Percentiles rank a stretch among this genome's conserved stretches.
These are phyloP conservation scores for Salinomyces thailandicus DNA, from an alignment of 2,329 filamentous ascomycete genomes.

Conservation along the genomic window DNA sequence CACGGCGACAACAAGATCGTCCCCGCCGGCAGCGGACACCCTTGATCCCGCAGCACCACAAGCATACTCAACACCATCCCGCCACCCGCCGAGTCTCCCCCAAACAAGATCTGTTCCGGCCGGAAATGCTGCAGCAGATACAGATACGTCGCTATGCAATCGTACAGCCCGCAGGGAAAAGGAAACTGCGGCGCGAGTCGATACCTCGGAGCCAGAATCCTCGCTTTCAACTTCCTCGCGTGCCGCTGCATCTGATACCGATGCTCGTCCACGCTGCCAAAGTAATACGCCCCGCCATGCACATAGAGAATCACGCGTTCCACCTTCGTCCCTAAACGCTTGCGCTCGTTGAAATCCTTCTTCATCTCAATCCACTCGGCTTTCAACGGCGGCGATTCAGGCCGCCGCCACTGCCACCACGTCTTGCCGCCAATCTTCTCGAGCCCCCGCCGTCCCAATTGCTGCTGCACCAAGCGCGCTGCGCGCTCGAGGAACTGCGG, in stretches of 20 bases:
- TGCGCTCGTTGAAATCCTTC: slow-evolving; percentile 62
- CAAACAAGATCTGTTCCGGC: slow-evolving; percentile 71
- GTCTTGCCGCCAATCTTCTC: slow-evolving; percentile 65
- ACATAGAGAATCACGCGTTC: slow-evolving; percentile 84
- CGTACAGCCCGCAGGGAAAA: slow-evolving; percentile 84
- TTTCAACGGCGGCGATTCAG: slow-evolving; percentile 52
- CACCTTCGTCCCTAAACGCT: slow-evolving; percentile 43
- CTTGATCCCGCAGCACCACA: slow-evolving; percentile 70
- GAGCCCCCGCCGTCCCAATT: slow-evolving; percentile 70
- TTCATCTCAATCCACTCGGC: slow-evolving; percentile 98
- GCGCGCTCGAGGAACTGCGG: slow-evolving; percentile 53
- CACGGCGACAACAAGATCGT: slow-evolving; percentile 87
- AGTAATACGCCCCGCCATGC: slow-evolving; percentile 90
- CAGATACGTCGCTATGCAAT: slow-evolving; percentile 81
- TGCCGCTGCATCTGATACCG: slow-evolving; percentile 97
- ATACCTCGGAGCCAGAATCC: slow-evolving; percentile 77
- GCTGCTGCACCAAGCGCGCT: slow-evolving; percentile 55
- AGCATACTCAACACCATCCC: slow-evolving; percentile 78
- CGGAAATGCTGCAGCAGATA: slow-evolving; percentile 67
- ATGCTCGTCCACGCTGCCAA: slow-evolving; percentile 91
- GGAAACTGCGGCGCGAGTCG: slow-evolving; percentile 87
- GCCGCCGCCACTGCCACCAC: slow-evolving; percentile 84
- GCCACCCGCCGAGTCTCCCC: slow-evolving; percentile 86
- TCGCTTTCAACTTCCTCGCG: slow-evolving; percentile 82
- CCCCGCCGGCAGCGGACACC: slow-evolving; percentile 75